Conservation (phyloP, 192 early-diverging fungal genomes). For the Rhizophagus sp. region DNA sequence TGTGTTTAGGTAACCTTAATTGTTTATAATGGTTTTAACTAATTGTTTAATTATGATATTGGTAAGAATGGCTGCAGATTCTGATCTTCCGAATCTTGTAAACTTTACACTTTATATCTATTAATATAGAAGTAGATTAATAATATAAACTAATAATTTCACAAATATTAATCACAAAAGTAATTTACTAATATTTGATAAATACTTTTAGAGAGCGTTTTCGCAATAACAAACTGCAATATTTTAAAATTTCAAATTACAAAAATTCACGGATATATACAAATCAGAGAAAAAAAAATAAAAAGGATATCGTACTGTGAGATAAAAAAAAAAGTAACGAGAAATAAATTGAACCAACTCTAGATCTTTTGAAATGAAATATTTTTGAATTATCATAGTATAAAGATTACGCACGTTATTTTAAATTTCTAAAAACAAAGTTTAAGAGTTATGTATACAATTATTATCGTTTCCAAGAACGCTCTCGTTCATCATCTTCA, state of each 20-base stretch:
- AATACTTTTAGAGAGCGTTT: not conserved
- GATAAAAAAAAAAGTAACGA: conserved; percentile 29
- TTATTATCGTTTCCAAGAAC: conserved; percentile 45
- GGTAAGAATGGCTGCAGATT: not conserved
- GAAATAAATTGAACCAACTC: conserved; percentile 9
- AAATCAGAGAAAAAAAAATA: conserved; percentile 27
- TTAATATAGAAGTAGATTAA: not conserved
- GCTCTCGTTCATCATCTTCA: conserved; percentile 39
- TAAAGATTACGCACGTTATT: not conserved
- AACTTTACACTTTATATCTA: not conserved
- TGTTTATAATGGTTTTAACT: too few relatives aligned
- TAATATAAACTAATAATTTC: not conserved
- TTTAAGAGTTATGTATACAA: conserved; percentile 13
- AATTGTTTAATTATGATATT: too few relatives aligned
- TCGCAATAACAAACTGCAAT: not conserved
- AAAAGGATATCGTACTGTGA: conserved; percentile 23
- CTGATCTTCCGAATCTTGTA: not conserved
- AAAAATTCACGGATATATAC: conserved; percentile 10
- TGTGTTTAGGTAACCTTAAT: not conserved
- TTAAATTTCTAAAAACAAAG: conserved; percentile 24
- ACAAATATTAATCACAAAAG: not conserved
- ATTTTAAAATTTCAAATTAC: not conserved
- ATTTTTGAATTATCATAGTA: conserved; percentile 1
- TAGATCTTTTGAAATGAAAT: conserved; percentile 9
- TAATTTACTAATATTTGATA: not conserved